Conservation (phyloP, 2,329 filamentous ascomycete species). For the Nigrospora osmanthi region DNA sequence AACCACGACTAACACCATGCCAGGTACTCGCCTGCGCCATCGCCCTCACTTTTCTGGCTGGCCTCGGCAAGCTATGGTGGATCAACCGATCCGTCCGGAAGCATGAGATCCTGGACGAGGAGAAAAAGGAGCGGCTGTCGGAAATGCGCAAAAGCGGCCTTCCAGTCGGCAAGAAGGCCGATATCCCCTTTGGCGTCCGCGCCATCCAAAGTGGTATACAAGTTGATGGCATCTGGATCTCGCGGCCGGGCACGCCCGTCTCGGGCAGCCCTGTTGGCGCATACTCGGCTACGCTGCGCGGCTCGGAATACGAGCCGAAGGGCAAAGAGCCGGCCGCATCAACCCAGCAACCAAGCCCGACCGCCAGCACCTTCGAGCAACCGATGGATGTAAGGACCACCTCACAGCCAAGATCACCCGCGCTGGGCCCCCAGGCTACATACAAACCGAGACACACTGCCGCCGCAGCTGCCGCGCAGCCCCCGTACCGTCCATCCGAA, state of each 20-base stretch:
- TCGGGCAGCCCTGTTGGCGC: conserved; percentile 13
- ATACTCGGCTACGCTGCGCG: conserved; percentile 13
- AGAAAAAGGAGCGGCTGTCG: conserved; percentile 46
- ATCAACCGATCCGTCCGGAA: conserved; percentile 46
- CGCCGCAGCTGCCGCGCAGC: conserved; percentile 5
- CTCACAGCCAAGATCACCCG: conserved; percentile 3
- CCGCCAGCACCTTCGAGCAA: conserved; percentile 13
- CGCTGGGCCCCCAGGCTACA: conserved; percentile 4
- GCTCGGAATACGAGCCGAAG: conserved; percentile 12
- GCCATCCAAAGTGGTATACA: conserved; percentile 78
- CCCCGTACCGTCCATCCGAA: conserved; percentile 2
- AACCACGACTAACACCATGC: conserved; percentile 8
- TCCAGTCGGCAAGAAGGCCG: conserved; percentile 34
- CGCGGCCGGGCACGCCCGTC: conserved; percentile 36
- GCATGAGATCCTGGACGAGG: conserved; percentile 58
- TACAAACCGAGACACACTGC: conserved; percentile 14
- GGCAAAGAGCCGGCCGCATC: conserved; percentile 16
- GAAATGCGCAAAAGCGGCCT: conserved; percentile 50
- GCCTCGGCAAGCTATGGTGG: conserved; percentile 60
- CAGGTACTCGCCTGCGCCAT: conserved; percentile 70
- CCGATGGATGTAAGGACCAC: conserved; percentile 1
- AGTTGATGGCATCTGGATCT: conserved; percentile 79
- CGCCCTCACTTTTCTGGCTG: conserved; percentile 59
- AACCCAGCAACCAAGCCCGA: conserved; percentile 14
- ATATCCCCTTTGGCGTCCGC: conserved; percentile 78